Evolutionary conservation across 192 early-diverging fungal genomes (phyloP).

Genomic region (Gamsiella multidivaricata): DNA sequence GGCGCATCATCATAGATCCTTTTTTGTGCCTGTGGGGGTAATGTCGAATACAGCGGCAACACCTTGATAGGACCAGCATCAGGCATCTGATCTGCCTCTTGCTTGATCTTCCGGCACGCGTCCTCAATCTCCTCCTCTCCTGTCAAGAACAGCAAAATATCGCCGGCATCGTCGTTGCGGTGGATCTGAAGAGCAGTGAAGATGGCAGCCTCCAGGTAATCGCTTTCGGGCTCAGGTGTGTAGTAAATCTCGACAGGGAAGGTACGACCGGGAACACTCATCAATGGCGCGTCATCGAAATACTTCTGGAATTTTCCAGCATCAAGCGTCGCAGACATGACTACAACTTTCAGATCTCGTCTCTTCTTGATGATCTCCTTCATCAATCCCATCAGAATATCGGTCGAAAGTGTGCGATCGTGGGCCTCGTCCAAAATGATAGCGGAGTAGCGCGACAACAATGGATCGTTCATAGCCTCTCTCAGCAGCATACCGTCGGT

Average conservation of each 20-base stretch:
- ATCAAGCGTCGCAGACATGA: conserved; percentile 98
- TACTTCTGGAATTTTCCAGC: conserved; percentile 99
- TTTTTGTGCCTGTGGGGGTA: conserved; percentile 92
- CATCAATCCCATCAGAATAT: conserved; percentile 98
- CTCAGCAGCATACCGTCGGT: conserved; percentile 99
- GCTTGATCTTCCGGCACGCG: conserved; percentile 86
- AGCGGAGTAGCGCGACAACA: conserved; percentile 89
- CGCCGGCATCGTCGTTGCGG: conserved; percentile 91
- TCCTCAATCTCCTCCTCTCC: conserved; percentile 99
- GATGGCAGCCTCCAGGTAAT: conserved; percentile 97
- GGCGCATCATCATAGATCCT: conserved; percentile 95
- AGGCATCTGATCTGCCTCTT: conserved; percentile 77
- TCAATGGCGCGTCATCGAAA: conserved; percentile 94
- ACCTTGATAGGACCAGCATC: conserved; percentile 85
- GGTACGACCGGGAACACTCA: conserved; percentile 93
- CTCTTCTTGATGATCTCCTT: conserved; percentile 87
- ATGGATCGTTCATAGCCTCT: conserved; percentile 96
- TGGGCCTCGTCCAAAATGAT: conserved; percentile 99
- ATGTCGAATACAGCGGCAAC: conserved; percentile 90
- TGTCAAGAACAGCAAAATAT: conserved; percentile 96
- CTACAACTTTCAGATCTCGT: conserved; percentile 88
- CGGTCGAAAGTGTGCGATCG: conserved; percentile 95
- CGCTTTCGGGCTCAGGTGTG: conserved; percentile 96
- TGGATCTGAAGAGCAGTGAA: conserved; percentile 96
- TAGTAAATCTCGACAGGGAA: conserved; percentile 99